Evolutionary conservation across 2,329 filamentous ascomycete species (phyloP).

Genomic region (Diaporthe longicolla): DNA sequence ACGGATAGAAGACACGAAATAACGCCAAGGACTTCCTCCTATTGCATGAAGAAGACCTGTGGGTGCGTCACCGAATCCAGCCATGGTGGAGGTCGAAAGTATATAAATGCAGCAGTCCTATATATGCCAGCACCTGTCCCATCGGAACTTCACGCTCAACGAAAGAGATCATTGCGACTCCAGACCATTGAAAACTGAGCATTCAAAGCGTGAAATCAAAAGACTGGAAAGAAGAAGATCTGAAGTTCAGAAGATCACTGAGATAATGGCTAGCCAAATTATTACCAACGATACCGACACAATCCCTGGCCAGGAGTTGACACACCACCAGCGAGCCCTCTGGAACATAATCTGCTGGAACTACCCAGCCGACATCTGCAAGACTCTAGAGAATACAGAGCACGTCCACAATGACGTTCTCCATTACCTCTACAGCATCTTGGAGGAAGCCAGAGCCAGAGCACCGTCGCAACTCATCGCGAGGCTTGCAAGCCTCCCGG

Average conservation of each 20-base stretch:
- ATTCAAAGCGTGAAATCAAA: not conserved
- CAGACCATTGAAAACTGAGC: not conserved
- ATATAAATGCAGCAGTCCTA: not conserved
- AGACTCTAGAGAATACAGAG: not conserved
- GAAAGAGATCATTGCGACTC: not conserved
- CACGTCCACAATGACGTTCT: conserved; percentile 34
- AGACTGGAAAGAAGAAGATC: not conserved
- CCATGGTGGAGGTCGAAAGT: too few relatives aligned
- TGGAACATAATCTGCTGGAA: conserved; percentile 36
- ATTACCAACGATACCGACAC: not conserved
- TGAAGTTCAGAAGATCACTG: not conserved
- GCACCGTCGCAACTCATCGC: conserved; percentile 14
- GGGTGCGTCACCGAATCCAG: not conserved
- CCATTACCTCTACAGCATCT: conserved; percentile 35
- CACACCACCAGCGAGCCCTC: conserved; percentile 27
- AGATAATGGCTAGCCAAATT: not conserved
- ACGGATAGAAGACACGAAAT: not conserved
- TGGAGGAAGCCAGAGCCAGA: conserved; percentile 6
- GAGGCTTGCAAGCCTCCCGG: conserved; percentile 24
- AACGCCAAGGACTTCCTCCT: not conserved
- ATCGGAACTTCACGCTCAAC: not conserved
- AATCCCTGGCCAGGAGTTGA: conserved; percentile 22
- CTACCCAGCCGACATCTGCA: conserved; percentile 37
- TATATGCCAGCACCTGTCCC: not conserved
- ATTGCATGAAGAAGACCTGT: not conserved